These are phyloP conservation scores for Pythium rhizo-oryzae DNA, from an alignment of 352 stramenopile genomes.

Conservation along the genomic window DNA sequence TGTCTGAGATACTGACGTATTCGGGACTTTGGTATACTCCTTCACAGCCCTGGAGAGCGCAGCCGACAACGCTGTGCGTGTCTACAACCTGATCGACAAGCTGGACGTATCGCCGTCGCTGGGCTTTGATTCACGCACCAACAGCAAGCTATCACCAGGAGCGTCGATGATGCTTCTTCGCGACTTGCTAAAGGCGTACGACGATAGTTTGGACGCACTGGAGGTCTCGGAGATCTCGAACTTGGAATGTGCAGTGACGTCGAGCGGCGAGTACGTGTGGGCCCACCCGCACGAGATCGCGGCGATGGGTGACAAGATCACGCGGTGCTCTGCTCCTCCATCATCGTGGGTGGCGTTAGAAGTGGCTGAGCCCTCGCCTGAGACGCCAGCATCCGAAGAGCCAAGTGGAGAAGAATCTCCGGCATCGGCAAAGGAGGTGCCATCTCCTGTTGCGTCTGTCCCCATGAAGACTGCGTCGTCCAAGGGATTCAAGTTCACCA, in stretches of 20 bases:
- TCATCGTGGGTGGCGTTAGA: background rate
- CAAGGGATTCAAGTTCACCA: conserved; percentile 4
- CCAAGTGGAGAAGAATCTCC: too few relatives aligned
- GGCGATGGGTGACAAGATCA: conserved; percentile 6
- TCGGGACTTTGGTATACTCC: too few relatives aligned
- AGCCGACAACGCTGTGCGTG: background rate
- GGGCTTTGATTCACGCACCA: background rate
- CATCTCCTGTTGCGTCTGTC: background rate
- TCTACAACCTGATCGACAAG: conserved; percentile 26
- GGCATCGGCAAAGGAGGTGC: too few relatives aligned
- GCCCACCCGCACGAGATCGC: conserved; percentile 8
- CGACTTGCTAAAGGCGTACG: conserved; percentile 11
- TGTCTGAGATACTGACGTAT: too few relatives aligned
- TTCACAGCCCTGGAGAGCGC: background rate
- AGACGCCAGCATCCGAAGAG: too few relatives aligned
- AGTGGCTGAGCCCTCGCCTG: too few relatives aligned
- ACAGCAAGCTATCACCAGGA: background rate
- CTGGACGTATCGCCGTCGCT: conserved; percentile 8
- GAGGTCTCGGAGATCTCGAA: conserved; percentile 17
- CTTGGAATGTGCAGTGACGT: conserved; percentile 16
- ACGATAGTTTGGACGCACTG: conserved; percentile 15
- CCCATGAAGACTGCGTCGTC: background rate
- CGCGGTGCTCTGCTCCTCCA: conserved; percentile 7
- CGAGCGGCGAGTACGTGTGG: conserved; percentile 16
- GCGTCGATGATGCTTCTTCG: background rate